phyloP scores from a whole-genome alignment of 225 moss, liverwort and hornwort species.

The Antitrichia curtipendula region DNA sequence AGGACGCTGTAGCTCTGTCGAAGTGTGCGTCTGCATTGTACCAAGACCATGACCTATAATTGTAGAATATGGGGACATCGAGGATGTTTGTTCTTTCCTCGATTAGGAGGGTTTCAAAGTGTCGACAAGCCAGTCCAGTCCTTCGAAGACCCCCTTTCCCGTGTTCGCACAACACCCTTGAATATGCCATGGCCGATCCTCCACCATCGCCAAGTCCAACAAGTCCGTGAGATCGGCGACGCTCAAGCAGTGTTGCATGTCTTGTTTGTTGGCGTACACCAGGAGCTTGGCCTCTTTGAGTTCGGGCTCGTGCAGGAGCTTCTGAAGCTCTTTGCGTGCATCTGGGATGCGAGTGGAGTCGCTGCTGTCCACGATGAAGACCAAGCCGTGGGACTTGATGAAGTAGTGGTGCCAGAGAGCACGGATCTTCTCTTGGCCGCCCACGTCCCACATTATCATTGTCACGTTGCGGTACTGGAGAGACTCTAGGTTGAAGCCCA shows the following conservation, averaged over 20 bases:
- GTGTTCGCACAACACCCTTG: conserved; percentile 23
- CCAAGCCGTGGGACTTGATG: conserved; percentile 13
- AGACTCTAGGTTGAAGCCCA: conserved; percentile 30
- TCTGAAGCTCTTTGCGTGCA: conserved; percentile 33
- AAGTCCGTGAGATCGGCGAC: conserved; percentile 11
- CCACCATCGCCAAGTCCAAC: conserved; percentile 9
- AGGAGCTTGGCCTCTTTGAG: conserved; percentile 20
- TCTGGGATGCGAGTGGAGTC: conserved; percentile 22
- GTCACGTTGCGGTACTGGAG: background rate
- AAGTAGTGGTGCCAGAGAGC: conserved; percentile 41
- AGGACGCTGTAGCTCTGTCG: background rate
- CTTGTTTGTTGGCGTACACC: conserved; percentile 36
- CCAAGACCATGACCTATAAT: background rate
- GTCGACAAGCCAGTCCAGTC: conserved; percentile 27
- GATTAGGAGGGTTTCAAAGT: background rate
- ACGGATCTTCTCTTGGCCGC: conserved; percentile 38
- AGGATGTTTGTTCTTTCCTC: background rate
- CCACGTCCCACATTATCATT: conserved; percentile 36
- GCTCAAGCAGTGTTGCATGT: background rate
- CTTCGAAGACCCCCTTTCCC: conserved; percentile 14
- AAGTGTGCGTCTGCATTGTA: background rate
- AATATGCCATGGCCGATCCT: conserved; percentile 20
- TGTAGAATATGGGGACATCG: background rate
- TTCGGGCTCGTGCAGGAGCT: conserved; percentile 20
- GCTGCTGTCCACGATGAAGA: conserved; percentile 24